These are phyloP conservation scores for Lojkania enalia DNA, from an alignment of 2,329 filamentous ascomycete species.

Conservation along the genomic window DNA sequence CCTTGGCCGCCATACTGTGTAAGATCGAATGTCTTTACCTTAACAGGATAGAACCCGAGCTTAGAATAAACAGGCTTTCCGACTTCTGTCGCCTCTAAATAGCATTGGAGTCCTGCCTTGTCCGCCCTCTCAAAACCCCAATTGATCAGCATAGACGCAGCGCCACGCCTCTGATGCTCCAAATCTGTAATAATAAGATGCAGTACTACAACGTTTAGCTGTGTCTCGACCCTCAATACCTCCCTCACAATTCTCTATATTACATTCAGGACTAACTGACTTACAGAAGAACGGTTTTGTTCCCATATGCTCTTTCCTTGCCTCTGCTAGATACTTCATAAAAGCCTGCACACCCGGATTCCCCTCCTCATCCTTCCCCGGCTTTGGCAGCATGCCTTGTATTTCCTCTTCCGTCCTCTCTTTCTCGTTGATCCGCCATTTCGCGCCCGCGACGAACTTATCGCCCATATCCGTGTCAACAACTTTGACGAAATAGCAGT, in stretches of 20 bases:
- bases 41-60: constrained; percentile 28
- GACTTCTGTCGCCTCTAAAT: constrained; percentile 47
- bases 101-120: constrained; percentile 43
- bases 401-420: constrained; percentile 37
- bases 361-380: constrained; percentile 28
- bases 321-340: constrained; percentile 26
- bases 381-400: constrained; percentile 32
- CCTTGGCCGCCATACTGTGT: constrained; percentile 34
- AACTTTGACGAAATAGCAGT: constrained; percentile 36
- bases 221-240: too few species aligned
- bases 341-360: constrained; percentile 33
- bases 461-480: constrained; percentile 37
- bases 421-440: constrained; percentile 42
- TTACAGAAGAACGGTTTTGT: constrained; percentile 41
- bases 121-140: constrained; percentile 49
- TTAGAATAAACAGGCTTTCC: constrained; percentile 48
- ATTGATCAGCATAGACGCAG: constrained; percentile 45
- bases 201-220: constrained; percentile 24
- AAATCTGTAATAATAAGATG: constrained; percentile 43
- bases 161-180: constrained; percentile 47
- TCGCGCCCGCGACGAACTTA: constrained; percentile 40
- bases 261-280: constrained; percentile 5
- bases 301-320: constrained; percentile 37
- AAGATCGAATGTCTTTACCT: constrained; percentile 30
- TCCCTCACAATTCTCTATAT: too few species aligned